These are phyloP conservation scores for Lecanicillium sp. DNA, from an alignment of 2,329 filamentous ascomycete species.

Conservation along the genomic window DNA sequence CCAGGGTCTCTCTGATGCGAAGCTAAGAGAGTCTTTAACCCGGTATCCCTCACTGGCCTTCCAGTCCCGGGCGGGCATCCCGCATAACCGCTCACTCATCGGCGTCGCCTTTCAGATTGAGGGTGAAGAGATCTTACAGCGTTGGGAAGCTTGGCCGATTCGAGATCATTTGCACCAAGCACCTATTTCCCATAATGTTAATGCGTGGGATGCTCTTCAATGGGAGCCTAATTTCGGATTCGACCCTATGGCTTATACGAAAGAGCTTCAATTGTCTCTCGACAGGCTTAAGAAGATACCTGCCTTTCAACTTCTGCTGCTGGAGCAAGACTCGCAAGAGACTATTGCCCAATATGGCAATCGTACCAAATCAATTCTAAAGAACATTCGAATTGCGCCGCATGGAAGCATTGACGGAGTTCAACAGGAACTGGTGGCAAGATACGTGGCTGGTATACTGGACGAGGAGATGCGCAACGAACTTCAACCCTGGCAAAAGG, in stretches of 20 bases:
- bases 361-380: slow-evolving; percentile 26
- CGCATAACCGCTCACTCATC: slow-evolving; percentile 39
- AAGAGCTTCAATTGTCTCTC: slow-evolving; percentile 40
- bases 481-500: slow-evolving; percentile 20
- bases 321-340: slow-evolving; percentile 49
- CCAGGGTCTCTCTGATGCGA: slow-evolving; percentile 39
- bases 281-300: slow-evolving; percentile 44
- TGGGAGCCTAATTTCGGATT: slow-evolving; percentile 29
- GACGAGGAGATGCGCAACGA: slow-evolving; percentile 35
- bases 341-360: slow-evolving; percentile 39
- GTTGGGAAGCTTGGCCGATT: slow-evolving; percentile 29
- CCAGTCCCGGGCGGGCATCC: slow-evolving; percentile 15
- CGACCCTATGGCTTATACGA: slow-evolving; percentile 44
- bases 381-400: slow-evolving; percentile 29
- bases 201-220: slow-evolving; percentile 38
- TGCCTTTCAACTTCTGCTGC: slow-evolving; percentile 43
- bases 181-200: slow-evolving; percentile 28
- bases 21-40: slow-evolving; percentile 36
- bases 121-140: slow-evolving; percentile 44
- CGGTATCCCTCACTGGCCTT: slow-evolving; percentile 40
- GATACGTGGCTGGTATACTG: slow-evolving; percentile 47
- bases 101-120: slow-evolving; percentile 48
- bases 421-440: slow-evolving; percentile 21
- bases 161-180: slow-evolving; percentile 12
- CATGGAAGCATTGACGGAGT: slow-evolving; percentile 11